Evolutionary conservation across 2,329 filamentous ascomycete genomes (phyloP).

Genomic region (Cladophialophora psammophila): DNA sequence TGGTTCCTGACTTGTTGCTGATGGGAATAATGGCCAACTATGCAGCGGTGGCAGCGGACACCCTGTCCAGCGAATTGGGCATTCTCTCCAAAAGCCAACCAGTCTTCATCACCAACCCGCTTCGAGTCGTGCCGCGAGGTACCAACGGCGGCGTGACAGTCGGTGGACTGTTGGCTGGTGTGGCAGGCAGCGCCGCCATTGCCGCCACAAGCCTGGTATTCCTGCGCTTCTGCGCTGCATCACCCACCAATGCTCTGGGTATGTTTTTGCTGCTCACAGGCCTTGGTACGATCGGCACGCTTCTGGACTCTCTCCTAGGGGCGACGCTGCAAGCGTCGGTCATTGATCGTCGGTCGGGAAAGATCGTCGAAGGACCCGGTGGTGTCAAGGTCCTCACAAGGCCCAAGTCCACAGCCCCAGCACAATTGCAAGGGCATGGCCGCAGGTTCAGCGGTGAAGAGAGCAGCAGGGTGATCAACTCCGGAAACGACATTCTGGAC

Average conservation of each 20-base stretch:
- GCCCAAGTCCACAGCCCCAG: constrained; percentile 26
- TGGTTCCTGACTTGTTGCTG: constrained; percentile 61
- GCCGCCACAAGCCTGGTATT: constrained; percentile 73
- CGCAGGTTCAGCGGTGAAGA: constrained; percentile 38
- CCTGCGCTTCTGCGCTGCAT: constrained; percentile 58
- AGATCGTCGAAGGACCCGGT: constrained; percentile 86
- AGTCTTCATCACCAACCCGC: constrained; percentile 80
- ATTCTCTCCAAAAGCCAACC: constrained; percentile 80
- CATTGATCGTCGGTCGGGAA: constrained; percentile 80
- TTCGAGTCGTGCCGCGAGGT: constrained; percentile 80
- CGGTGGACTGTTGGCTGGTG: constrained; percentile 74
- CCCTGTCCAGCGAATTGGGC: constrained; percentile 92
- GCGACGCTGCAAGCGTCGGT: constrained; percentile 86
- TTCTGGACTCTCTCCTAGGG: constrained; percentile 87
- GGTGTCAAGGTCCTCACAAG: constrained; percentile 61
- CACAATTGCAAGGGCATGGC: constrained; percentile 13
- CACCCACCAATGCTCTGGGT: constrained; percentile 48
- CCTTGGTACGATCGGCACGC: constrained; percentile 79
- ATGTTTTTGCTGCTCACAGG: constrained; percentile 63
- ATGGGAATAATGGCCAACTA: constrained; percentile 81
- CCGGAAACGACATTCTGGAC: constrained; percentile 77
- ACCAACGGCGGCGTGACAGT: constrained; percentile 92
- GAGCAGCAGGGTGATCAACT: constrained; percentile 70
- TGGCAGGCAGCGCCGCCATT: constrained; percentile 73
- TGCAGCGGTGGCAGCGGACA: constrained; percentile 89